A percentile compares a stretch with the other conserved stretches of the same genome.
Evolutionary conservation across 2,329 filamentous ascomycete species (phyloP).

Genomic region (Dryadomyces sulphureus): DNA sequence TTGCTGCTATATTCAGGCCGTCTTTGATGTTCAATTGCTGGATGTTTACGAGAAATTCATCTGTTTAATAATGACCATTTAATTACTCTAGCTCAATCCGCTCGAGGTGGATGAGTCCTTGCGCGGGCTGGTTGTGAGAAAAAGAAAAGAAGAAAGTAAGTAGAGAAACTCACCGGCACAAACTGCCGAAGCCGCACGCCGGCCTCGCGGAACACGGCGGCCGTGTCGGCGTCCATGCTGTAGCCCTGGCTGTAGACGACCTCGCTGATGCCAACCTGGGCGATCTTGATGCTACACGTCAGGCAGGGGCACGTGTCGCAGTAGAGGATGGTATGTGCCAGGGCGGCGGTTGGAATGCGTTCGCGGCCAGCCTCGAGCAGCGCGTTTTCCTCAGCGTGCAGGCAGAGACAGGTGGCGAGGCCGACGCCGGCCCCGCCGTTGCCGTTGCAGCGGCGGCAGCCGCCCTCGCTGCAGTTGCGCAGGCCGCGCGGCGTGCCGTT

Average conservation of each 20-base stretch:
- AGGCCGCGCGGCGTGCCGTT: constrained; percentile 91
- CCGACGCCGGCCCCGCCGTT: constrained; percentile 54
- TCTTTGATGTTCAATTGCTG: neutral
- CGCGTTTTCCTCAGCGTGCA: constrained; percentile 98
- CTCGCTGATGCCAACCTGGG: constrained; percentile 88
- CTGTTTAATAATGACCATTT: neutral
- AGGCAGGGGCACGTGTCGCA: constrained; percentile 95
- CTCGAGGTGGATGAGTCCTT: constrained; percentile 49
- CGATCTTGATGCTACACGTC: constrained; percentile 97
- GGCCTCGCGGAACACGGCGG: constrained; percentile 67
- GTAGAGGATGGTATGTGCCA: constrained; percentile 71
- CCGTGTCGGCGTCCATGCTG: constrained; percentile 80
- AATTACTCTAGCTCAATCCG: constrained; percentile 32
- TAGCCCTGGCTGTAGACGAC: constrained; percentile 91
- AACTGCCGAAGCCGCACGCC: constrained; percentile 82
- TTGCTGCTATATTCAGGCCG: constrained; percentile 9
- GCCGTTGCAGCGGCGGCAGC: constrained; percentile 76
- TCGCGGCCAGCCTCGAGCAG: constrained; percentile 87
- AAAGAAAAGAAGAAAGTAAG: neutral
- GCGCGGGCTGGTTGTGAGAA: constrained; percentile 34
- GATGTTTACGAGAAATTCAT: neutral
- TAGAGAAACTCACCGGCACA: constrained; percentile 49
- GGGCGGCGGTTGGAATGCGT: constrained; percentile 40
- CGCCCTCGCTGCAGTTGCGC: constrained; percentile 82
- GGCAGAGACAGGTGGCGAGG: constrained; percentile 77